phyloP scores from a whole-genome alignment of 2,329 filamentous ascomycete genomes.

The Xylaria digitata region DNA sequence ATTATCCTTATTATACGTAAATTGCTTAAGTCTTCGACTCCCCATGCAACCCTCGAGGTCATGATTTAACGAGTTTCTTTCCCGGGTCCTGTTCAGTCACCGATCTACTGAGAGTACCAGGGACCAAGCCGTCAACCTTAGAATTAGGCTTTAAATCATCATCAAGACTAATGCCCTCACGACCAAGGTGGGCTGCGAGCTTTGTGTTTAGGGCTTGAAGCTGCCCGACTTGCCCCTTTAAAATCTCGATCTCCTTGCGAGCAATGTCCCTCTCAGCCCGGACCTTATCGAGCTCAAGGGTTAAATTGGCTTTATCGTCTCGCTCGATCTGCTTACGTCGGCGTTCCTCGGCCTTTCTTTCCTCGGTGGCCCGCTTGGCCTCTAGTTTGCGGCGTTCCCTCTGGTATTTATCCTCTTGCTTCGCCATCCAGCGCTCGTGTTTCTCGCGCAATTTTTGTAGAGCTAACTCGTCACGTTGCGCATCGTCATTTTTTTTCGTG shows the following conservation, averaged over 20 bases:
- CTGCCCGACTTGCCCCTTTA: conserved; percentile 66
- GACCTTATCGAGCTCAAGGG: conserved; percentile 64
- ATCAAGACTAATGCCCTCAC: conserved; percentile 47
- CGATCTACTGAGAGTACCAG: not conserved
- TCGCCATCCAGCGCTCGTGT: conserved; percentile 71
- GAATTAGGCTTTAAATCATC: conserved; percentile 6
- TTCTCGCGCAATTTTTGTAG: conserved; percentile 70
- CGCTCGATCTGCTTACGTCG: conserved; percentile 63
- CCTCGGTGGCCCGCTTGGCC: conserved; percentile 71
- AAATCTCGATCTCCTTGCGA: conserved; percentile 63
- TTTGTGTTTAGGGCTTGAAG: conserved; percentile 70
- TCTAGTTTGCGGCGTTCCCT: conserved; percentile 73
- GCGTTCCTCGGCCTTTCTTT: conserved; percentile 66
- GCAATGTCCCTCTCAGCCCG: conserved; percentile 65
- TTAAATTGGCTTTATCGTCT: conserved; percentile 62
- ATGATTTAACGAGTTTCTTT: conserved; percentile 5
- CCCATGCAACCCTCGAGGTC: not conserved
- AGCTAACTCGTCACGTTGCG: conserved; percentile 52
- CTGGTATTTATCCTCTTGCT: conserved; percentile 74
- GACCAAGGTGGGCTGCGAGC: conserved; percentile 66
- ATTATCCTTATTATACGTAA: too few relatives aligned
- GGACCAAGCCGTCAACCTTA: conserved; percentile 13
- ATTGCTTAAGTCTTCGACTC: too few relatives aligned
- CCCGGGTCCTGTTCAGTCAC: conserved; percentile 14
- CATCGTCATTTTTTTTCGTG: conserved; percentile 59